Conservation (phyloP, 805 yeast genomes). For the Lachancea thermotolerans region DNA sequence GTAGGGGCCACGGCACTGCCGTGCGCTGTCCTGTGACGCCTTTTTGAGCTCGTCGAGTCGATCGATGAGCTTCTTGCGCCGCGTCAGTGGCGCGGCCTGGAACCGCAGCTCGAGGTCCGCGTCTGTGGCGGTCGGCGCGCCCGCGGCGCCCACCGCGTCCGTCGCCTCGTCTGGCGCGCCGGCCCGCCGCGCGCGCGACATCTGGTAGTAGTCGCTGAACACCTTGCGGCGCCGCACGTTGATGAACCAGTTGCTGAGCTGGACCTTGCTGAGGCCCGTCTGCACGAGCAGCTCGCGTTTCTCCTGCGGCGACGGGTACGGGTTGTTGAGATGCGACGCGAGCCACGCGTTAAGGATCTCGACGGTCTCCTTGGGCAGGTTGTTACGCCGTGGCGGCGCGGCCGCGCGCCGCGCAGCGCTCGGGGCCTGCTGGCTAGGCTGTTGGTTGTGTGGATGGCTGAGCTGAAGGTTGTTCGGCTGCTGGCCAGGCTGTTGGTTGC, state of each 20-base stretch:
- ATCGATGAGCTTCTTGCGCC: constrained; percentile 31
- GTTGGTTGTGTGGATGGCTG: background rate
- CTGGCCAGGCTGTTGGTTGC: background rate
- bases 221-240: constrained; percentile 77
- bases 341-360: constrained; percentile 69
- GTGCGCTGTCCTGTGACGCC: constrained; percentile 8
- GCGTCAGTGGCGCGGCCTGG: constrained; percentile 21
- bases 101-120: constrained; percentile 22
- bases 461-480: background rate
- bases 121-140: constrained; percentile 5
- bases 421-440: background rate
- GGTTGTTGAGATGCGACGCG: constrained; percentile 64
- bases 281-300: constrained; percentile 59
- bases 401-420: constrained; percentile 1
- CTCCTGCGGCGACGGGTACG: constrained; percentile 78
- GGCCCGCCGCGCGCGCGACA: constrained; percentile 7
- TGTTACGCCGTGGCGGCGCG: constrained; percentile 45
- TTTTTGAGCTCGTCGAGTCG: constrained; percentile 30
- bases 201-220: constrained; percentile 28
- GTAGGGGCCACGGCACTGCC: too few species aligned
- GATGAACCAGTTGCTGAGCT: constrained; percentile 81
- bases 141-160: constrained; percentile 11
- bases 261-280: constrained; percentile 77
- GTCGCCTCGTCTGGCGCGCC: constrained; percentile 11
- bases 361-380: constrained; percentile 73